phyloP scores from a whole-genome alignment of 106 monocot species.

The Alisma plantagoaquatica region DNA sequence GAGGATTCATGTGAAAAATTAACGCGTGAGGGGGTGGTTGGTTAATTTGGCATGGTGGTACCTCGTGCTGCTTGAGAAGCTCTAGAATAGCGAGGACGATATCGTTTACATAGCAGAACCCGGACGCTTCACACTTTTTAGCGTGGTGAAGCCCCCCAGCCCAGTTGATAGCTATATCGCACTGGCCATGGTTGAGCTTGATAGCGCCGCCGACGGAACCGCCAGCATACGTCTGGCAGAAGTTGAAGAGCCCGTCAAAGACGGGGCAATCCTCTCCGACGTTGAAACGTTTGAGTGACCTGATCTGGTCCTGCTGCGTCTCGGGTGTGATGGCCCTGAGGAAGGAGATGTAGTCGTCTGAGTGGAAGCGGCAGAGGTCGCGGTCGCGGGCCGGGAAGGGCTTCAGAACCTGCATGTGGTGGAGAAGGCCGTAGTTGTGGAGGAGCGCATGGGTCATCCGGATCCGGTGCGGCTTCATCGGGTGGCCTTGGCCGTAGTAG shows the following conservation, averaged over 20 bases:
- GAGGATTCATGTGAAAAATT: too few species aligned
- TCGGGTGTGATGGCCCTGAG: slow-evolving; percentile 17
- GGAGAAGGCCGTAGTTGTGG: slow-evolving; percentile 17
- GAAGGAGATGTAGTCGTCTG: slow-evolving; percentile 23
- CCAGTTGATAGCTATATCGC: slow-evolving; percentile 27
- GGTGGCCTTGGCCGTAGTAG: slow-evolving; percentile 27
- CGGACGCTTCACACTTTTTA: slow-evolving; percentile 25
- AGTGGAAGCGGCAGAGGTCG: slow-evolving; percentile 23
- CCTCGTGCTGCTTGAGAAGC: slow-evolving; percentile 17
- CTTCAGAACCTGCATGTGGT: slow-evolving; percentile 16
- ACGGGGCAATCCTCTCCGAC: slow-evolving; percentile 26
- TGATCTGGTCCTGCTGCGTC: slow-evolving; percentile 23
- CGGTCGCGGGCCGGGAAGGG: slow-evolving; percentile 21
- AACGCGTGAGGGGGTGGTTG: too few species aligned
- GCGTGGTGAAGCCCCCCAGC: slow-evolving; percentile 22
- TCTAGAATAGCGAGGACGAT: slow-evolving; percentile 25
- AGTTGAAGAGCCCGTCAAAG: slow-evolving; percentile 14
- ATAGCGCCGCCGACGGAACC: slow-evolving; percentile 19
- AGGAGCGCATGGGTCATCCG: slow-evolving; percentile 27
- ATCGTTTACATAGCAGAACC: slow-evolving; percentile 25
- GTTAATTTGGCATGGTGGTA: too few species aligned
- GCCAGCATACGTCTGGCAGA: slow-evolving; percentile 19
- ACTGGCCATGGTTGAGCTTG: slow-evolving; percentile 17
- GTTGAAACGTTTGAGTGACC: slow-evolving; percentile 8
- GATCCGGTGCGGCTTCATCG: slow-evolving; percentile 26